These are phyloP conservation scores for Trichosporon ovoides DNA, from an alignment of 1,284 basidiomycete species.

Conservation along the genomic window DNA sequence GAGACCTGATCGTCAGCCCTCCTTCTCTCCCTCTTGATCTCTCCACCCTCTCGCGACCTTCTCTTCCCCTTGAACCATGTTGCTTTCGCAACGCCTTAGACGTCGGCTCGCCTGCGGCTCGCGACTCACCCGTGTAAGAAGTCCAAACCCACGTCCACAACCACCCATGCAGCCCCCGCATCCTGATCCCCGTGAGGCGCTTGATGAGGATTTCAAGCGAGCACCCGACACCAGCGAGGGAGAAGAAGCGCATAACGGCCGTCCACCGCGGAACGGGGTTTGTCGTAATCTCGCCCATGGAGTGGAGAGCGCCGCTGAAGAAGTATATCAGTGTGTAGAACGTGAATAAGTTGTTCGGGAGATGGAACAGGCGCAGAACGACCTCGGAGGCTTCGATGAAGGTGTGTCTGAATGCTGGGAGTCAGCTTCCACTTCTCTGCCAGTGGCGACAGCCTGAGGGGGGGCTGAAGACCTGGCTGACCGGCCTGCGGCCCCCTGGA, in stretches of 20 bases:
- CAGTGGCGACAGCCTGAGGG: too few relatives aligned
- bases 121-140: slow-evolving; percentile 27
- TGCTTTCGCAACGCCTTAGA: too few relatives aligned
- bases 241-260: slow-evolving; percentile 35
- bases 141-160: slow-evolving; percentile 28
- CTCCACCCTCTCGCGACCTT: too few relatives aligned
- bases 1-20: slow-evolving; percentile 21
- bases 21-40: background rate
- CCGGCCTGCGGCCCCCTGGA: too few relatives aligned
- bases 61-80: too few relatives aligned
- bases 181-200: slow-evolving; percentile 25
- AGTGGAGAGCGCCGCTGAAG: slow-evolving; percentile 42
- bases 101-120: too few relatives aligned
- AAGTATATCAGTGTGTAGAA: slow-evolving; percentile 36
- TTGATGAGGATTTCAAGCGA: slow-evolving; percentile 17
- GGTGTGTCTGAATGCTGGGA: slow-evolving; percentile 27
- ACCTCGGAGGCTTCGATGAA: slow-evolving; percentile 36
- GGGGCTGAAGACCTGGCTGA: too few relatives aligned
- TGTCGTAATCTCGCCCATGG: slow-evolving; percentile 38
- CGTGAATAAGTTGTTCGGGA: slow-evolving; percentile 22
- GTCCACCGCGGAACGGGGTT: slow-evolving; percentile 32
- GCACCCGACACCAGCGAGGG: slow-evolving; percentile 36
- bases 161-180: slow-evolving; percentile 35
- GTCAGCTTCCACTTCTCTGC: too few relatives aligned
- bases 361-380: slow-evolving; percentile 22